These are phyloP conservation scores for Trichophyton simii DNA, from an alignment of 2,329 filamentous ascomycete species.

Conservation along the genomic window DNA sequence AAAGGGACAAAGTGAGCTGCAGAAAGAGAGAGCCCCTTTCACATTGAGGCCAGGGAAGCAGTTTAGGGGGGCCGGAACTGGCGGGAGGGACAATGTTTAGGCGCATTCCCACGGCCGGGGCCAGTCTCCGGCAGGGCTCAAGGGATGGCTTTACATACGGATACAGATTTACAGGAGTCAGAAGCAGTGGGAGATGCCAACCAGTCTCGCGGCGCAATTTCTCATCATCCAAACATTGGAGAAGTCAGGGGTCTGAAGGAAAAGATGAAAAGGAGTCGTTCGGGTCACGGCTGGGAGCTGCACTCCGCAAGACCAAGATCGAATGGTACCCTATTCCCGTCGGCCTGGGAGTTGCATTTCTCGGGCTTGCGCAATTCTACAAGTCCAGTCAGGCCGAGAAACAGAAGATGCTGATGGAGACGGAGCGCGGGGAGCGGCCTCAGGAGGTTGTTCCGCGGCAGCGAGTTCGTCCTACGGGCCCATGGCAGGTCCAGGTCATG, in stretches of 20 bases:
- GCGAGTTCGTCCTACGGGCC: slow-evolving; percentile 66
- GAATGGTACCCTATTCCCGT: slow-evolving; percentile 88
- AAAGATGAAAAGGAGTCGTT: slow-evolving; percentile 40
- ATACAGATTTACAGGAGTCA: background rate
- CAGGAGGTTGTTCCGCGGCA: slow-evolving; percentile 35
- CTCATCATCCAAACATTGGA: slow-evolving; percentile 30
- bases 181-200: background rate
- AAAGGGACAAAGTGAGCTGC: background rate
- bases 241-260: slow-evolving; percentile 25
- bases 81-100: background rate
- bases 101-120: background rate
- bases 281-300: slow-evolving; percentile 43
- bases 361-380: slow-evolving; percentile 74
- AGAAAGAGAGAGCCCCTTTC: background rate
- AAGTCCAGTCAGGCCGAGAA: slow-evolving; percentile 48
- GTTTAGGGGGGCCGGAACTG: background rate
- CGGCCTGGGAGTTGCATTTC: slow-evolving; percentile 69
- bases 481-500: slow-evolving; percentile 91
- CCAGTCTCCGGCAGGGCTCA: background rate
- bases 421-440: slow-evolving; percentile 28
- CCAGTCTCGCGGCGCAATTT: slow-evolving; percentile 17
- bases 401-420: slow-evolving; percentile 37
- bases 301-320: slow-evolving; percentile 52
- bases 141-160: background rate
- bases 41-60: background rate